phyloP scores from a whole-genome alignment of 805 yeast genomes.

The Zygoascus ofunaensis region DNA sequence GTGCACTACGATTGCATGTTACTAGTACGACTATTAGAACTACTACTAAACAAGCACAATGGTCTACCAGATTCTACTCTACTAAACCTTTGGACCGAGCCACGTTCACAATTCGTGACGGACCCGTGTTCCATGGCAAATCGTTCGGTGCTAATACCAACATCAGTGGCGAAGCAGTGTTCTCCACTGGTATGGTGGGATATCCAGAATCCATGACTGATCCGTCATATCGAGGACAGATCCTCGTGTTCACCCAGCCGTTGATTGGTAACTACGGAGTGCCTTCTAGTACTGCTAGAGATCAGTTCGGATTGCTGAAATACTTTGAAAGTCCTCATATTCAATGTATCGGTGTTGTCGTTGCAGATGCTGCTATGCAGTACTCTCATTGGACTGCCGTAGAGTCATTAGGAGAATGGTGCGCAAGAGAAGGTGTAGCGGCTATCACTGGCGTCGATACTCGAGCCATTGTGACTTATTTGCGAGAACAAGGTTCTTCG shows the following conservation, averaged over 20 bases:
- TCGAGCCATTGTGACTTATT: slow-evolving; percentile 81
- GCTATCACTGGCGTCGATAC: slow-evolving; percentile 97
- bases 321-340: slow-evolving; percentile 86
- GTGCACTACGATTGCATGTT: background rate
- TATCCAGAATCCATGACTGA: slow-evolving; percentile 99
- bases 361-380: slow-evolving; percentile 87
- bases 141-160: slow-evolving; percentile 94
- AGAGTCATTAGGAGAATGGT: slow-evolving; percentile 91
- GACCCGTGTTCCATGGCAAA: slow-evolving; percentile 85
- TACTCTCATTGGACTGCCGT: slow-evolving; percentile 99
- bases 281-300: slow-evolving; percentile 73
- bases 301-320: slow-evolving; percentile 75
- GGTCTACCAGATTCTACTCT: slow-evolving; percentile 1
- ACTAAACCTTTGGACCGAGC: slow-evolving; percentile 35
- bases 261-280: slow-evolving; percentile 98
- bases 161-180: slow-evolving; percentile 94
- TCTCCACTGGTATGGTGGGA: slow-evolving; percentile 95
- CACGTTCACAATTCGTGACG: slow-evolving; percentile 81
- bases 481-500: slow-evolving; percentile 95
- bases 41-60: background rate
- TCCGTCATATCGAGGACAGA: slow-evolving; percentile 96
- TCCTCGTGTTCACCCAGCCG: slow-evolving; percentile 93
- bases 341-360: slow-evolving; percentile 94
- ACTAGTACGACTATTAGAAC: background rate
- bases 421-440: slow-evolving; percentile 91